phyloP scores from a whole-genome alignment of 441 rosid species.

The Eruca vesicaria region DNA sequence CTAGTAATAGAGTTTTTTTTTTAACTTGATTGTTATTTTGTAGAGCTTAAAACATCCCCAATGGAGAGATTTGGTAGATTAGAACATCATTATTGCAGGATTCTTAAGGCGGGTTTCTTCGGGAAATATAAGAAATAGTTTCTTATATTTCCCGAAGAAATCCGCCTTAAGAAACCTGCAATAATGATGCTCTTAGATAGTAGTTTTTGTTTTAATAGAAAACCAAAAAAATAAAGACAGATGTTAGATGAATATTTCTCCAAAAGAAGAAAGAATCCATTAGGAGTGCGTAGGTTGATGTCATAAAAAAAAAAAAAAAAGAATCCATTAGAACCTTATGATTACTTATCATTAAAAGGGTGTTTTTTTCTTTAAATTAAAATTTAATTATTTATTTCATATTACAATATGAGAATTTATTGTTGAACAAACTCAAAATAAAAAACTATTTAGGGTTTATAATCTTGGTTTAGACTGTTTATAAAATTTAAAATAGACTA shows the following conservation, averaged over 20 bases:
- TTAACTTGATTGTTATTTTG: background rate
- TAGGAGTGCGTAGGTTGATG: too few species aligned
- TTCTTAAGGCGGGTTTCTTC: too few species aligned
- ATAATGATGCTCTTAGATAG: too few species aligned
- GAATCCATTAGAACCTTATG: background rate
- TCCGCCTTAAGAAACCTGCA: too few species aligned
- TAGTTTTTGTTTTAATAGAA: background rate
- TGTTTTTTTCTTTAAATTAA: background rate
- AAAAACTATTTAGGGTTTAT: background rate
- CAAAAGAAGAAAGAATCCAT: background rate
- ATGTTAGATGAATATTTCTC: background rate
- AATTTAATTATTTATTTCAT: background rate
- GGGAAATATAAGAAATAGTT: too few species aligned
- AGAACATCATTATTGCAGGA: too few species aligned
- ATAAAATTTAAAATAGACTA: background rate
- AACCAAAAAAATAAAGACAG: background rate
- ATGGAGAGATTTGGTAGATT: background rate
- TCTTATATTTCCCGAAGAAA: too few species aligned
- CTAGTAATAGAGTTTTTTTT: background rate
- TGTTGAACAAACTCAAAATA: background rate
- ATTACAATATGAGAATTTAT: background rate
- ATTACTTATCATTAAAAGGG: background rate
- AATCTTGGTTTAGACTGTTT: background rate
- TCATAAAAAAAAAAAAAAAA: background rate
- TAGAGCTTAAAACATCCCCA: background rate